Conservation (phyloP, 2,329 filamentous ascomycete species). For the Clonostachys rosea region DNA sequence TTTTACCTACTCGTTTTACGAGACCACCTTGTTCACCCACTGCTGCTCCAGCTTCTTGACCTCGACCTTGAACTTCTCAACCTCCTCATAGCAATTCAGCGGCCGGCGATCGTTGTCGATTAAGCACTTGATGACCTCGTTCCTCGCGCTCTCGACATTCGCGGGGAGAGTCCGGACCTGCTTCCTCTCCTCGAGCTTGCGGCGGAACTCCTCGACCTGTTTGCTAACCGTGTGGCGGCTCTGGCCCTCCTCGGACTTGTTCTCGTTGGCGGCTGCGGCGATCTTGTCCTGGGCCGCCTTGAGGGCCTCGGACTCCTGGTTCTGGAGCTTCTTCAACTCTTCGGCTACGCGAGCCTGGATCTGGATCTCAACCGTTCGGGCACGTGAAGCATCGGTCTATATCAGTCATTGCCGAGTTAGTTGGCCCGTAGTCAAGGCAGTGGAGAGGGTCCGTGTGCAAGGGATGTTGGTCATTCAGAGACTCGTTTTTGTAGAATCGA, state of each 20-base stretch:
- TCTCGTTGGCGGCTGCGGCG: conserved; percentile 44
- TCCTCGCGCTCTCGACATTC: conserved; percentile 68
- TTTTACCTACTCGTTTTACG: conserved; percentile 15
- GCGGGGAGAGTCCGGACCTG: conserved; percentile 66
- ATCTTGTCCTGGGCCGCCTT: conserved; percentile 63
- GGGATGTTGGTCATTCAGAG: conserved; percentile 2
- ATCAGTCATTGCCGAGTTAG: conserved; percentile 3
- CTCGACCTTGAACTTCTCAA: conserved; percentile 85
- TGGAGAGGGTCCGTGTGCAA: background rate
- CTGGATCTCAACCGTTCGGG: conserved; percentile 78
- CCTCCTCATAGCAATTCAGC: conserved; percentile 91
- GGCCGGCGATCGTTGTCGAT: conserved; percentile 80
- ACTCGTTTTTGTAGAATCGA: background rate
- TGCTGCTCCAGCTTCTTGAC: conserved; percentile 79
- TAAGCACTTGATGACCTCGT: conserved; percentile 75
- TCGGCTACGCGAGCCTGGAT: conserved; percentile 82
- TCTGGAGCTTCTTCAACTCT: conserved; percentile 77
- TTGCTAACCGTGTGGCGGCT: conserved; percentile 48
- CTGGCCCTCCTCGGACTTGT: conserved; percentile 19
- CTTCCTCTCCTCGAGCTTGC: conserved; percentile 57
- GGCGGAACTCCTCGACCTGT: conserved; percentile 54
- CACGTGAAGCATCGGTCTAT: conserved; percentile 84
- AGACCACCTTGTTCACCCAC: conserved; percentile 81
- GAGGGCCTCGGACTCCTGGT: conserved; percentile 65
- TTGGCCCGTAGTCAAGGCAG: too few relatives aligned